These are phyloP conservation scores for Dipteronia dyeriana DNA, from an alignment of 345 rosid genomes.

Conservation along the genomic window DNA sequence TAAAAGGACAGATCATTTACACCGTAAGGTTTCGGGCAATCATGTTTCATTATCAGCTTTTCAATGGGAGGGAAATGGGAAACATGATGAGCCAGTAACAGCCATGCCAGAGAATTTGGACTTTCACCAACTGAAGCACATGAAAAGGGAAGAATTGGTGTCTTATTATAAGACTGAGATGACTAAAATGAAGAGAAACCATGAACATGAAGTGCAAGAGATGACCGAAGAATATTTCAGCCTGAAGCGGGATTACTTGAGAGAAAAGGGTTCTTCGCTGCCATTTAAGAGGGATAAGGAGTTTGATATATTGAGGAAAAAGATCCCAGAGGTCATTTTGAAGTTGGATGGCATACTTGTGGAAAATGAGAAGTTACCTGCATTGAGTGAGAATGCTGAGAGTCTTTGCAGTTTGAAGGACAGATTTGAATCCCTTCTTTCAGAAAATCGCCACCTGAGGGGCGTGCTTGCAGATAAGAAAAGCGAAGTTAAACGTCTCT, in stretches of 20 bases:
- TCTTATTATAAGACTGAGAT: conserved; percentile 66
- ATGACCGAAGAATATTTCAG: conserved; percentile 64
- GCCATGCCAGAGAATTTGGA: conserved; percentile 56
- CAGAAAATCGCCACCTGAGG: conserved; percentile 52
- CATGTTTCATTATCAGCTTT: conserved; percentile 43
- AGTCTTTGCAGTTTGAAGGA: conserved; percentile 45
- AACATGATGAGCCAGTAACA: conserved; percentile 53
- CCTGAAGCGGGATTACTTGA: conserved; percentile 61
- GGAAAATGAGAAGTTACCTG: conserved; percentile 46
- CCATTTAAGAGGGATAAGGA: conserved; percentile 69
- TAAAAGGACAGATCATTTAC: conserved; percentile 44
- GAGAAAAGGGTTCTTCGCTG: conserved; percentile 54
- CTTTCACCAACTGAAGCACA: conserved; percentile 37
- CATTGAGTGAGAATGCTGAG: conserved; percentile 33
- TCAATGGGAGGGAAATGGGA: conserved; percentile 57
- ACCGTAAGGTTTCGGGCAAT: conserved; percentile 55
- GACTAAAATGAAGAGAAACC: conserved; percentile 78
- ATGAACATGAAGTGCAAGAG: conserved; percentile 57
- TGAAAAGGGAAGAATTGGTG: conserved; percentile 47
- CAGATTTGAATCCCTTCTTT: conserved; percentile 47
- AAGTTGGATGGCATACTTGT: conserved; percentile 58
- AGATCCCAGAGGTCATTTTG: conserved; percentile 57
- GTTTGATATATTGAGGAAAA: conserved; percentile 65
- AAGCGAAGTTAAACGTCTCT: conserved; percentile 41
- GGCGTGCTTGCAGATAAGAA: conserved; percentile 46